phyloP scores from a whole-genome alignment of 192 early-diverging fungal species.

The Coemansia sp. region DNA sequence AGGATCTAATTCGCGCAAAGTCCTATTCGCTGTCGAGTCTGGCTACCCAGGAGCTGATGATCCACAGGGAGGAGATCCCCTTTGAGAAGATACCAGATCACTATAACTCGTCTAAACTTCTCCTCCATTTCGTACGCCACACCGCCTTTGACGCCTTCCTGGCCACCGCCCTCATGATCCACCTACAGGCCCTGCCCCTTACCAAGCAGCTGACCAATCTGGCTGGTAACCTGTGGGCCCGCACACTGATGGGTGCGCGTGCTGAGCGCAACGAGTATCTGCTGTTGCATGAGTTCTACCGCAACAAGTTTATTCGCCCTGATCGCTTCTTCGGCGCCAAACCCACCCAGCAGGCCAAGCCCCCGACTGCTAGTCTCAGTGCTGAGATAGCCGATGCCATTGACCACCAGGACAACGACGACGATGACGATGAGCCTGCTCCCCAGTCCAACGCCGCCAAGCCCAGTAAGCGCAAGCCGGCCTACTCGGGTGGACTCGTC shows the following conservation, averaged over 20 bases:
- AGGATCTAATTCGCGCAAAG: constrained; percentile 84
- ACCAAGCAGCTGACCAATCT: constrained; percentile 89
- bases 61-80: constrained; percentile 81
- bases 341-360: not conserved
- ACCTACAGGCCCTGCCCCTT: constrained; percentile 85
- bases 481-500: constrained; percentile 92
- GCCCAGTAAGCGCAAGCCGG: constrained; percentile 73
- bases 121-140: constrained; percentile 76
- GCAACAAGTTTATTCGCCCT: constrained; percentile 86
- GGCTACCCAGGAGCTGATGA: constrained; percentile 70
- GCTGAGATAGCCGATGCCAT: constrained; percentile 36
- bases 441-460: constrained; percentile 28
- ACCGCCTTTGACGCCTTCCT: constrained; percentile 81
- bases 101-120: constrained; percentile 55
- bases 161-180: constrained; percentile 78
- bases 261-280: constrained; percentile 96
- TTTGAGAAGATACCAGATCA: constrained; percentile 71
- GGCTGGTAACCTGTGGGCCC: constrained; percentile 93
- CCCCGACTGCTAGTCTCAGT: constrained; percentile 12
- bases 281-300: constrained; percentile 94
- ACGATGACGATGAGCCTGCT: constrained; percentile 5
- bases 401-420: constrained; percentile 22
- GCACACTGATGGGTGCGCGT: constrained; percentile 83
- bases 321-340: constrained; percentile 60
- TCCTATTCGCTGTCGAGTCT: constrained; percentile 80